A percentile compares a stretch with the other conserved stretches of the same genome.
phyloP scores from a whole-genome alignment of 257 asterid species.

The Anisodus tanguticus region DNA sequence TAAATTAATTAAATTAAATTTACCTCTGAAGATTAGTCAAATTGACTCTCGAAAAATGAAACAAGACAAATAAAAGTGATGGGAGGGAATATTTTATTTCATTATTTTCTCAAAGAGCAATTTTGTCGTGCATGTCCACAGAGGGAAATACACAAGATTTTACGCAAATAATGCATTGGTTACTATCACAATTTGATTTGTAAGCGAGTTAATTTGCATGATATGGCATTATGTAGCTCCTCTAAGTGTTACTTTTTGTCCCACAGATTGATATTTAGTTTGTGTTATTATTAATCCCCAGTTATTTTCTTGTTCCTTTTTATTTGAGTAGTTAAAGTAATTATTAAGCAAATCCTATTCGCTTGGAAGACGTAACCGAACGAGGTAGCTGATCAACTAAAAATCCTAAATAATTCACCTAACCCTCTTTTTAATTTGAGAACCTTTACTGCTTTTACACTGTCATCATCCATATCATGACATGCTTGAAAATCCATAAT shows the following conservation, averaged over 20 bases:
- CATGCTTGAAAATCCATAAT: background rate
- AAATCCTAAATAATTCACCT: background rate
- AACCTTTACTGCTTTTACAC: background rate
- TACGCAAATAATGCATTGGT: background rate
- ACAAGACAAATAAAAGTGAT: too few relatives aligned
- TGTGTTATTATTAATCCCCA: background rate
- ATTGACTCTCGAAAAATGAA: too few relatives aligned
- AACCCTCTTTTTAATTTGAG: background rate
- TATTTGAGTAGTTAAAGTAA: background rate
- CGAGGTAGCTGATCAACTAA: background rate
- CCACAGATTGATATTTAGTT: background rate
- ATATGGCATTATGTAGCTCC: background rate
- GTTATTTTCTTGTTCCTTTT: background rate
- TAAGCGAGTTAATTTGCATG: background rate
- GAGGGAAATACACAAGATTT: background rate
- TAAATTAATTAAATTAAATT: too few relatives aligned
- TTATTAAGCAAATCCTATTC: background rate
- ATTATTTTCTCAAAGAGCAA: background rate
- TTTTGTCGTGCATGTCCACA: too few relatives aligned
- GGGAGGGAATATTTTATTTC: background rate
- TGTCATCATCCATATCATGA: conserved; percentile 3
- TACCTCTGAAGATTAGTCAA: too few relatives aligned
- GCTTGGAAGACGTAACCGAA: background rate
- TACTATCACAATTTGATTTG: background rate
- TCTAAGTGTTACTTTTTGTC: background rate